A percentile compares a stretch with the other conserved stretches of the same genome.
phyloP scores from a whole-genome alignment of 2,329 filamentous ascomycete genomes.

The Periglandula ipomoeae region DNA sequence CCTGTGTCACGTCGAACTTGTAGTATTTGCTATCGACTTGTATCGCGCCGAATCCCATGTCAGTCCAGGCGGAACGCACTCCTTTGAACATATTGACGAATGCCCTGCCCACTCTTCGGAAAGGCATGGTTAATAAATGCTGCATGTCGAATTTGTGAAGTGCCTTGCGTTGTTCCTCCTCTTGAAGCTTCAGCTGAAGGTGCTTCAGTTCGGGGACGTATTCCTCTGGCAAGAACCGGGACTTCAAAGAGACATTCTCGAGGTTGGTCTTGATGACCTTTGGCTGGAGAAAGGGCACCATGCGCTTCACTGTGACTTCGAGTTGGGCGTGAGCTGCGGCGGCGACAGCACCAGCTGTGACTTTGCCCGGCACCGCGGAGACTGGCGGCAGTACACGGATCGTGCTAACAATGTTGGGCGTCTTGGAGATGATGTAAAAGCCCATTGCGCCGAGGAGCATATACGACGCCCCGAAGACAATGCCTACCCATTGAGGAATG shows the following conservation, averaged over 20 bases:
- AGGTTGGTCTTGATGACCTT: slow-evolving; percentile 31
- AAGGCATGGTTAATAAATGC: slow-evolving; percentile 48
- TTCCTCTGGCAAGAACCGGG: slow-evolving; percentile 28
- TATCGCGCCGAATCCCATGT: slow-evolving; percentile 47
- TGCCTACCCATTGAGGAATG: slow-evolving; percentile 46
- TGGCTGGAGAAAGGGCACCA: slow-evolving; percentile 37
- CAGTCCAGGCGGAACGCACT: slow-evolving; percentile 41
- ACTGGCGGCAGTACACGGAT: slow-evolving; percentile 47
- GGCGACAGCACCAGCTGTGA: slow-evolving; percentile 10
- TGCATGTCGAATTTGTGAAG: slow-evolving; percentile 42
- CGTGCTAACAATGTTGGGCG: slow-evolving; percentile 45
- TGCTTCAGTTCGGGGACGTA: slow-evolving; percentile 27
- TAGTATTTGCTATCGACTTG: slow-evolving; percentile 37
- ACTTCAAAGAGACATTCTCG: slow-evolving; percentile 24
- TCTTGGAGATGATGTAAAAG: slow-evolving; percentile 48
- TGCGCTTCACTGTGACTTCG: slow-evolving; percentile 42
- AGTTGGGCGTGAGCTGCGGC: slow-evolving; percentile 30
- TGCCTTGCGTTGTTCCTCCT: slow-evolving; percentile 28
- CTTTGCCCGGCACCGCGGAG: slow-evolving; percentile 13
- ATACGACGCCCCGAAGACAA: slow-evolving; percentile 48
- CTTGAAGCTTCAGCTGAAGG: slow-evolving; percentile 21
- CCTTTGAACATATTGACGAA: slow-evolving; percentile 33
- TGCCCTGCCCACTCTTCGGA: slow-evolving; percentile 38
- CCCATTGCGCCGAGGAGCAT: slow-evolving; percentile 52
- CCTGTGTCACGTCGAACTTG: slow-evolving; percentile 49